phyloP scores from a whole-genome alignment of 2,329 filamentous ascomycete species.

The Fusarium poae region DNA sequence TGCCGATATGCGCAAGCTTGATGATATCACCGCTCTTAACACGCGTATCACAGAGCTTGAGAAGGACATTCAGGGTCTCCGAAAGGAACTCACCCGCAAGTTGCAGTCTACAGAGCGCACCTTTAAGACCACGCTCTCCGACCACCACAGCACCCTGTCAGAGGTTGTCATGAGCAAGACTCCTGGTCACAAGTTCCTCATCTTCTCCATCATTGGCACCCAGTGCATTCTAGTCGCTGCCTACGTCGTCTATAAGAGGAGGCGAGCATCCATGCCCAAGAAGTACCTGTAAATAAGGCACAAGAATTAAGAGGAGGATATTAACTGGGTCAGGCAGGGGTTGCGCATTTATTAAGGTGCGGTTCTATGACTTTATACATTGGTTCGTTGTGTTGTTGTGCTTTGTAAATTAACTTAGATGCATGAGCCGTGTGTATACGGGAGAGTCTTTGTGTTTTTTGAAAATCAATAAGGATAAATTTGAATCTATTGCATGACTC shows the following conservation, averaged over 20 bases:
- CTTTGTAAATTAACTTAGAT: constrained; percentile 44
- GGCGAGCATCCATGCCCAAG: constrained; percentile 82
- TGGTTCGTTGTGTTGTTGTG: constrained; percentile 20
- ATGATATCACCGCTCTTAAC: constrained; percentile 60
- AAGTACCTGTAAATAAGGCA: constrained; percentile 78
- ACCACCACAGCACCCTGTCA: constrained; percentile 64
- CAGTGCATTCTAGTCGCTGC: constrained; percentile 77
- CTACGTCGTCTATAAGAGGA: constrained; percentile 85
- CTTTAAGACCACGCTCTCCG: constrained; percentile 65
- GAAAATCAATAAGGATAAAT: constrained; percentile 43
- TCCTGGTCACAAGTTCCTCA: constrained; percentile 65
- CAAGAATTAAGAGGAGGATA: constrained; percentile 15
- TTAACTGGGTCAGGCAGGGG: background rate
- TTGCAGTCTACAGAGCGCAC: constrained; percentile 64
- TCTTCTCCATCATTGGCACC: constrained; percentile 79
- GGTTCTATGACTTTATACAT: constrained; percentile 24
- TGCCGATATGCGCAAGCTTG: constrained; percentile 60
- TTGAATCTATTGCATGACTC: constrained; percentile 22
- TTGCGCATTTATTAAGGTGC: constrained; percentile 33
- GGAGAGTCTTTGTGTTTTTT: constrained; percentile 31
- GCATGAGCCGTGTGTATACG: constrained; percentile 38
- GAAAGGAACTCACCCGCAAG: constrained; percentile 63
- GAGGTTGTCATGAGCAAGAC: constrained; percentile 62
- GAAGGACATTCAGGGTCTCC: constrained; percentile 69
- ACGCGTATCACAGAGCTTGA: constrained; percentile 66